Evolutionary conservation across 306 rosid species (phyloP), one percentile per base, ranked within the genome.

Genomic region (Datisca glomerata): DNA sequence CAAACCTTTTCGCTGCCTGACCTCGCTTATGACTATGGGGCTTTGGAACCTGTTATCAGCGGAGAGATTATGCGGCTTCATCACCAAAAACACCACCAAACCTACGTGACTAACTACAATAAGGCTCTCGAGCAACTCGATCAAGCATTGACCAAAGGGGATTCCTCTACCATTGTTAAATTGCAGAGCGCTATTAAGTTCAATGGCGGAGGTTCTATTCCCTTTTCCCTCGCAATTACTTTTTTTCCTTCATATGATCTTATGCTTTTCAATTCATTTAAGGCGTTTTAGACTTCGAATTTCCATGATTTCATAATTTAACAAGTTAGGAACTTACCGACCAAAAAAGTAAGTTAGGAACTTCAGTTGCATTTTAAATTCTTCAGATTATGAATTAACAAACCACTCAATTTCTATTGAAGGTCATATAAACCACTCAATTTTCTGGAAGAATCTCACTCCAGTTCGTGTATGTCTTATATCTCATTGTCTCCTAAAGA

Each of bases 31-130:
- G 98, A 80, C 59, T 84, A 77, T 33, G 86, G 93, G 41, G 85
- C 93, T 0, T 78, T 91, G 4, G 94, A 91, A 60, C 98, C 98
- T 0, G 84, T 68, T 21, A 75, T 91, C 43, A 80, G 89, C 65
- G 94, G 67, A 45, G 86, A 91, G 47, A 84, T 84, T 71, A 84
- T 91, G 98, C 81, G 70, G 55, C 64, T 89, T 36, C 98, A 89
- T 35, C 95, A 84, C 45, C 93, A 80, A 74, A 89, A 80, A 69
- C 95, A 83, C 51, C 93, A 80, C 52, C 98, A 80, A 76, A 31
- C 93, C 47, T 91, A 91, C 63, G 9, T 91, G 65, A 84, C 94
- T 60, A 91, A 91, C 61, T 91, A 71, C 56, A 84, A 84, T 74
- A 80, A 89, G 59, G 94, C 94, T 33, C 79, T 91, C 4, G 96